Evolutionary conservation across 1,139 yeast genomes (phyloP).

Genomic region (Taphrina communis): DNA sequence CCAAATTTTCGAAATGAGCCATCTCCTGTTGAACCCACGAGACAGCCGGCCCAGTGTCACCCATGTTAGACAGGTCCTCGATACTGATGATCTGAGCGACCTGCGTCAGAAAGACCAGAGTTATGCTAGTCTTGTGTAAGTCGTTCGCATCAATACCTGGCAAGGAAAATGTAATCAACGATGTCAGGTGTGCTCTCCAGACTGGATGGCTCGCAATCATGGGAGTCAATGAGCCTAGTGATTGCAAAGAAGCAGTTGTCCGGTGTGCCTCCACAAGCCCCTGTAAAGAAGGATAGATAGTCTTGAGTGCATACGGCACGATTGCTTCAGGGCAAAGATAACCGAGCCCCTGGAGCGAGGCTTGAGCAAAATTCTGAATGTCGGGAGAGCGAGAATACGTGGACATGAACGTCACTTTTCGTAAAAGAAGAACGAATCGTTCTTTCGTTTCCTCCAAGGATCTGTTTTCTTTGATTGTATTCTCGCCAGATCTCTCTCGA

Average conservation of each 20-base stretch:
- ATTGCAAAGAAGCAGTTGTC: slow-evolving; percentile 72
- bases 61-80: slow-evolving; percentile 52
- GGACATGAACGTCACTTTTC: slow-evolving; percentile 70
- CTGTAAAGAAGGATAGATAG: slow-evolving; percentile 81
- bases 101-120: slow-evolving; percentile 73
- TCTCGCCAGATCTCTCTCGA: slow-evolving; percentile 49
- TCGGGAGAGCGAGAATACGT: slow-evolving; percentile 74
- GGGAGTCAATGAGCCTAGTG: slow-evolving; percentile 69
- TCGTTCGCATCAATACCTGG: slow-evolving; percentile 93
- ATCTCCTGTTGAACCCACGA: slow-evolving; percentile 67
- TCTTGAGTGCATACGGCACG: slow-evolving; percentile 69
- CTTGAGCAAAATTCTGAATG: slow-evolving; percentile 55
- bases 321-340: slow-evolving; percentile 67
- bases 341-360: slow-evolving; percentile 63
- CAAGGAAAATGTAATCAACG: slow-evolving; percentile 69
- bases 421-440: slow-evolving; percentile 62
- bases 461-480: slow-evolving; percentile 49
- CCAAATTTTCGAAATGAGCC: slow-evolving; percentile 49
- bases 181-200: slow-evolving; percentile 77
- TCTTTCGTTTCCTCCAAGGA: slow-evolving; percentile 59
- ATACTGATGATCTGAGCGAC: slow-evolving; percentile 78
- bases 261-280: slow-evolving; percentile 82
- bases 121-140: slow-evolving; percentile 70
- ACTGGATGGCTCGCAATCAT: slow-evolving; percentile 69
- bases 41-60: slow-evolving; percentile 66